phyloP scores from a whole-genome alignment of 352 stramenopile genomes.

The Pythium aristosporum region DNA sequence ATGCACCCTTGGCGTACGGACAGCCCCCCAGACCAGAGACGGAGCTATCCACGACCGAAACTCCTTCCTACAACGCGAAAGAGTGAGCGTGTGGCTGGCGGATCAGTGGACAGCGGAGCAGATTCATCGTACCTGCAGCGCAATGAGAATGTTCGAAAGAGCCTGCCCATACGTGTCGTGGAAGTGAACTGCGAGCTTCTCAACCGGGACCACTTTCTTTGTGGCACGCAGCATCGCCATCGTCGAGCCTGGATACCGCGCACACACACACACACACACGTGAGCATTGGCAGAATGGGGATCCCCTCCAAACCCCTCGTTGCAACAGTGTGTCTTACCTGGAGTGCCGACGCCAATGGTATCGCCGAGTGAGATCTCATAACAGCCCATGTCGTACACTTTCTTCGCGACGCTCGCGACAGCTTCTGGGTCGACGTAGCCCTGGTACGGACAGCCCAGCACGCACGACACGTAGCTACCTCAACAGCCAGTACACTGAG shows the following conservation, averaged over 20 bases:
- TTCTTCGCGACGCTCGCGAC: slow-evolving; percentile 83
- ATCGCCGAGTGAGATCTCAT: slow-evolving; percentile 94
- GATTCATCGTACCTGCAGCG: slow-evolving; percentile 55
- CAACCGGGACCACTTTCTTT: slow-evolving; percentile 77
- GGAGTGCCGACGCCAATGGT: slow-evolving; percentile 93
- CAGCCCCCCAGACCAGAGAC: slow-evolving; percentile 95
- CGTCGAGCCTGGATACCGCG: slow-evolving; percentile 52
- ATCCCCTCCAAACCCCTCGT: background rate
- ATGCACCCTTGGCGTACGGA: slow-evolving; percentile 95
- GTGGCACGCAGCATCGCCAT: slow-evolving; percentile 76
- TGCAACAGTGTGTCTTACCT: slow-evolving; percentile 25
- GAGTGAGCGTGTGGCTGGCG: background rate
- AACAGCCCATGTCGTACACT: slow-evolving; percentile 94
- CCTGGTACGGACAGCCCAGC: slow-evolving; percentile 96
- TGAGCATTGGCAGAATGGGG: background rate
- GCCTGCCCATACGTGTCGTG: slow-evolving; percentile 98
- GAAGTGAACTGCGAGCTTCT: slow-evolving; percentile 95
- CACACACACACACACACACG: background rate
- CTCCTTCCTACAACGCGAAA: slow-evolving; percentile 68
- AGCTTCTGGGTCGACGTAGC: slow-evolving; percentile 71
- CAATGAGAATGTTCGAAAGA: slow-evolving; percentile 94
- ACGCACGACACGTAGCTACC: slow-evolving; percentile 95
- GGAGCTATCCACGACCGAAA: slow-evolving; percentile 93
- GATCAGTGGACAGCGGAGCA: background rate
- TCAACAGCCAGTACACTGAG: background rate